Evolutionary conservation across 192 early-diverging fungal genomes (phyloP).

Genomic region (Irineochytrium annulatum): DNA sequence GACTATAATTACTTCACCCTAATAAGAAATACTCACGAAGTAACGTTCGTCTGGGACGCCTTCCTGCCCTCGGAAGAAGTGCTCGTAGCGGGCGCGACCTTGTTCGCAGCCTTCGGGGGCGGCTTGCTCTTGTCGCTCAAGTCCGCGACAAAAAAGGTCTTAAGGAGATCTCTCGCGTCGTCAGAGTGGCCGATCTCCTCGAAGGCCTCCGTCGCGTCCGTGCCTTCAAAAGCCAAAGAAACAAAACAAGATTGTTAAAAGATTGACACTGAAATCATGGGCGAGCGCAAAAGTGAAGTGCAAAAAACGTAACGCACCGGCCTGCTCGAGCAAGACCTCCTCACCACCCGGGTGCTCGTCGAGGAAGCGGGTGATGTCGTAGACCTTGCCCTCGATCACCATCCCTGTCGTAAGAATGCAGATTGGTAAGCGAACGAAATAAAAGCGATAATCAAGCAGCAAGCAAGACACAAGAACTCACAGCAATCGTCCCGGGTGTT

Average conservation of each 20-base stretch:
- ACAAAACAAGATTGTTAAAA: no score
- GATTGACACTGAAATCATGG: no score
- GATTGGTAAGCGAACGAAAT: no score
- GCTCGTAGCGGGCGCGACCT: not conserved
- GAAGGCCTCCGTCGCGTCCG: slow-evolving; percentile 87
- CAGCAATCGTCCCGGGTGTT: slow-evolving; percentile 73
- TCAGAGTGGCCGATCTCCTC: slow-evolving; percentile 97
- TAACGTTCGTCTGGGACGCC: not conserved
- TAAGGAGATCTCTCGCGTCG: slow-evolving; percentile 85
- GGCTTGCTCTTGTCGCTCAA: slow-evolving; percentile 30
- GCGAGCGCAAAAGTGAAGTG: no score
- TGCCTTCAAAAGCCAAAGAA: no score
- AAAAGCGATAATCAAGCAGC: no score
- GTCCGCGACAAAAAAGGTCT: slow-evolving; percentile 70
- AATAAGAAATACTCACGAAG: not conserved
- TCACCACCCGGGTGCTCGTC: slow-evolving; percentile 94
- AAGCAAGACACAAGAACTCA: slow-evolving; percentile 5
- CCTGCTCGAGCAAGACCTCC: slow-evolving; percentile 90
- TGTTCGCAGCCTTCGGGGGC: not conserved
- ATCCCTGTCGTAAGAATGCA: slow-evolving; percentile 24
- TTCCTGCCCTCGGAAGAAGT: not conserved
- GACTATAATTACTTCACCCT: not conserved
- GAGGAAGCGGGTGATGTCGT: slow-evolving; percentile 49
- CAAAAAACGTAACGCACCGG: slow-evolving; percentile 56
- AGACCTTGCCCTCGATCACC: slow-evolving; percentile 50